Conservation (phyloP, 2,329 filamentous ascomycete genomes). For the Hyphodiscus sp. region DNA sequence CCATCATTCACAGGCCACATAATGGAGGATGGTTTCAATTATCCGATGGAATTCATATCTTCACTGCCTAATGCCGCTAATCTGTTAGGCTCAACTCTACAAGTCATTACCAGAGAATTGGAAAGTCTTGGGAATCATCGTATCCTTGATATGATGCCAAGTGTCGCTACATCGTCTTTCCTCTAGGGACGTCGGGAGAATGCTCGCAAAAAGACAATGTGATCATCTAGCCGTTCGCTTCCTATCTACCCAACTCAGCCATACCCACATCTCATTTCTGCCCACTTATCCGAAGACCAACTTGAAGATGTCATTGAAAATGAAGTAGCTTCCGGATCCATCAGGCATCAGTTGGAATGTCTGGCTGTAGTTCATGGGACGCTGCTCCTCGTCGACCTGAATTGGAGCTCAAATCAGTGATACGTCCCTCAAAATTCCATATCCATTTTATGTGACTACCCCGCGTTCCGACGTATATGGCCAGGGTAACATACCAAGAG, state of each 20-base stretch:
- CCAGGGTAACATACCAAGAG: slow-evolving; percentile 57
- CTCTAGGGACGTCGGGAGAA: slow-evolving; percentile 20
- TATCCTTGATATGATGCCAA: slow-evolving; percentile 2
- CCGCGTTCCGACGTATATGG: background rate
- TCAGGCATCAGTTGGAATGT: slow-evolving; percentile 78
- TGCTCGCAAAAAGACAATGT: slow-evolving; percentile 15
- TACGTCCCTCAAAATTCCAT: background rate
- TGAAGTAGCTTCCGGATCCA: slow-evolving; percentile 63
- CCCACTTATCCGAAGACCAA: slow-evolving; percentile 56
- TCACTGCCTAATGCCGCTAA: background rate
- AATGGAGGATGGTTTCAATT: background rate
- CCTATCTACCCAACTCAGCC: slow-evolving; percentile 17
- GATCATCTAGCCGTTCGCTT: slow-evolving; percentile 3
- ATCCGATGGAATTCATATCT: background rate
- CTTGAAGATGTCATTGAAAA: slow-evolving; percentile 94
- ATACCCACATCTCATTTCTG: background rate
- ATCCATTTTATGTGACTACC: slow-evolving; percentile 4
- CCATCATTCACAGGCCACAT: background rate
- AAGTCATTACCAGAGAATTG: background rate
- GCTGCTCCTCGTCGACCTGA: slow-evolving; percentile 78
- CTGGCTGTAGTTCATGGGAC: slow-evolving; percentile 88
- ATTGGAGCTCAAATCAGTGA: slow-evolving; percentile 4
- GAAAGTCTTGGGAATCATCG: slow-evolving; percentile 6
- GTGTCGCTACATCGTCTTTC: slow-evolving; percentile 11
- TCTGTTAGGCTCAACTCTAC: background rate